Evolutionary conservation across 768 basidiomycete species (phyloP), one percentile per base, ranked within the genome.

Genomic region (Gloeophyllum trabeum): DNA sequence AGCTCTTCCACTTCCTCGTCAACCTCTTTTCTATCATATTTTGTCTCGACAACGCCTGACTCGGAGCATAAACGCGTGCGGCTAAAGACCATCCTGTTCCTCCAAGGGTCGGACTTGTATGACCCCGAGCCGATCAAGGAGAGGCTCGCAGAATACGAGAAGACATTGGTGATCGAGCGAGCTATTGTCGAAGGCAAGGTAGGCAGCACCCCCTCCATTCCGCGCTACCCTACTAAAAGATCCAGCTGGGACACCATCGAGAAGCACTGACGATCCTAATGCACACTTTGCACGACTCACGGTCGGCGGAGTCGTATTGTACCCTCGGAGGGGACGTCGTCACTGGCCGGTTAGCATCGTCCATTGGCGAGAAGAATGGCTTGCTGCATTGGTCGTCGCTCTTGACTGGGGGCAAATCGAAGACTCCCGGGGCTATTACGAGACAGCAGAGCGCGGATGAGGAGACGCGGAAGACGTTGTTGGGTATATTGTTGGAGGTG

Each of bases 251-350:
- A 16, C 63, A 78, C 38, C 81, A 89, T 49, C 70, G 64, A 7
- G 61, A 66, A 16, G 86, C 83, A 0, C 70, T 97, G 1, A 58
- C 71, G 5, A 65, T 72, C 1, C 74, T 97, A 5, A 82, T 81
- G 5, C 69, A 76, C 45, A 71, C 74, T 26, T 61, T 96, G 6
- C 71, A 71, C 40, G 93, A 97, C 55, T 66, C 74, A 0, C 63
- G 73, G 0, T 84, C 88, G 2, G 88, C 91, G 0, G 89, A 94
- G 54, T 72, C 79, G 4, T 96, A 92, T 58, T 94, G 92, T 52
- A 73, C 81, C 1, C 74, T 83, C 24, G 80, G 79, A 14, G 89
- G 92, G 4, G 73, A 76, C 18, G 72, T 94, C 19, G 63, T 96
- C 3, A 70, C 82, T 0, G 62, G 69, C 2, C 79, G 73, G 47